Conservation (phyloP, 306 rosid species). For the Medicago arabica region DNA sequence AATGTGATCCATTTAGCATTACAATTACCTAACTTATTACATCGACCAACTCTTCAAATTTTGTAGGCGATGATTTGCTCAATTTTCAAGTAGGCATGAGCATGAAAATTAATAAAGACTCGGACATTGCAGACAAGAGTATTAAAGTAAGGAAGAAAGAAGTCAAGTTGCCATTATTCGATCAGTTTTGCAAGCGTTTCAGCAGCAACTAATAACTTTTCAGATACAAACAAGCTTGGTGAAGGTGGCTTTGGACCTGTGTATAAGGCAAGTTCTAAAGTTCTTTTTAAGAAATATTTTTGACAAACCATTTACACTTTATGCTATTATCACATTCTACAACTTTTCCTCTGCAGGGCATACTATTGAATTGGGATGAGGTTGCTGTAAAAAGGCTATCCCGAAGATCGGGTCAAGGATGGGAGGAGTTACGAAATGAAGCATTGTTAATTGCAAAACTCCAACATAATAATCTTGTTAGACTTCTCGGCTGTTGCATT, state of each 20-base stretch:
- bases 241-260: constrained; percentile 60
- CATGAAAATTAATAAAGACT: constrained; percentile 5
- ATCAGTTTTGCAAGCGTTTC: constrained; percentile 52
- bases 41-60: background rate
- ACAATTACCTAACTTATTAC: background rate
- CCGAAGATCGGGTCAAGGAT: constrained; percentile 51
- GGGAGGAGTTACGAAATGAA: constrained; percentile 51
- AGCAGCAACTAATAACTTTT: constrained; percentile 42
- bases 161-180: constrained; percentile 48
- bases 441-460: constrained; percentile 49
- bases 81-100: constrained; percentile 42
- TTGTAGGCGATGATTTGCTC: constrained; percentile 45
- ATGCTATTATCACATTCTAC: background rate
- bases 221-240: constrained; percentile 46
- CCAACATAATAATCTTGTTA: constrained; percentile 51
- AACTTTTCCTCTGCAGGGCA: constrained; percentile 30
- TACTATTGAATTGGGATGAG: constrained; percentile 39
- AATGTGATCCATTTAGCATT: background rate
- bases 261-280: constrained; percentile 42
- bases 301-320: background rate
- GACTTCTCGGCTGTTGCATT: constrained; percentile 11
- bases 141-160: constrained; percentile 25
- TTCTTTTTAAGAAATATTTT: background rate
- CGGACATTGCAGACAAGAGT: background rate
- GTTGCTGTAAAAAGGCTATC: constrained; percentile 51